Percentiles rank a stretch among this genome's conserved stretches.
These are phyloP conservation scores for Xylariaceae sp. DNA, from an alignment of 2,329 filamentous ascomycete genomes.

Conservation along the genomic window DNA sequence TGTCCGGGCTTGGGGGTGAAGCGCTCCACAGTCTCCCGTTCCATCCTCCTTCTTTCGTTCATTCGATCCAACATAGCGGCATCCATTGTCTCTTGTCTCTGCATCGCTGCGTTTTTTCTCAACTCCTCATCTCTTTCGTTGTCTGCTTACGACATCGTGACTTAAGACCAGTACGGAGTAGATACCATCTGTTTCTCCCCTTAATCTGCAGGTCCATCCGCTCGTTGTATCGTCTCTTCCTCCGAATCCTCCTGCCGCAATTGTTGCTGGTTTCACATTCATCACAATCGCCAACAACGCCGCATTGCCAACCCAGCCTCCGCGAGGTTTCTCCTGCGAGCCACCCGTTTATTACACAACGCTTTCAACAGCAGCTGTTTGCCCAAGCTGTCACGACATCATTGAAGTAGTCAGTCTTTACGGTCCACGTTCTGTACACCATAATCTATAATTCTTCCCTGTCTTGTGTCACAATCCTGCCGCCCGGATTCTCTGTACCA, in stretches of 20 bases:
- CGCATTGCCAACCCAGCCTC: constrained; percentile 10
- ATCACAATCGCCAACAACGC: constrained; percentile 9
- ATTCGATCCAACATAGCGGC: not conserved
- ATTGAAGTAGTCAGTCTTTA: constrained; percentile 2
- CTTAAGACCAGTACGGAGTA: constrained; percentile 9
- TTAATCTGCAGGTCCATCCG: constrained; percentile 8
- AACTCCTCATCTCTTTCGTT: constrained; percentile 1
- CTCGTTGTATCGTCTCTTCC: constrained; percentile 7
- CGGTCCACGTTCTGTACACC: not conserved
- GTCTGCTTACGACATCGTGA: constrained; percentile 3
- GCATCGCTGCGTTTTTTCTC: constrained; percentile 10
- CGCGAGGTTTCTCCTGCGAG: constrained; percentile 1
- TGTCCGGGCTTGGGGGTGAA: constrained; percentile 6
- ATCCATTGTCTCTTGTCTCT: constrained; percentile 11
- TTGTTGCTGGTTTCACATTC: constrained; percentile 8
- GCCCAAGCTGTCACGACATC: constrained; percentile 3
- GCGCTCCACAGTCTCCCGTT: constrained; percentile 15
- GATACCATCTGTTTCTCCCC: constrained; percentile 7
- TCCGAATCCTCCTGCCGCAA: constrained; percentile 8
- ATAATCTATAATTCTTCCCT: constrained; percentile 14
- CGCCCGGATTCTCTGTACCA: no score
- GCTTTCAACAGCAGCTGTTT: not conserved
- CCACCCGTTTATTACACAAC: constrained; percentile 6
- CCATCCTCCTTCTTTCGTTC: constrained; percentile 6
- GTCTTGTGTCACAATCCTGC: constrained; percentile 1